Base-by-base conservation (phyloP, 1,284 basidiomycete species). In the Inonotus hispidus region DNA sequence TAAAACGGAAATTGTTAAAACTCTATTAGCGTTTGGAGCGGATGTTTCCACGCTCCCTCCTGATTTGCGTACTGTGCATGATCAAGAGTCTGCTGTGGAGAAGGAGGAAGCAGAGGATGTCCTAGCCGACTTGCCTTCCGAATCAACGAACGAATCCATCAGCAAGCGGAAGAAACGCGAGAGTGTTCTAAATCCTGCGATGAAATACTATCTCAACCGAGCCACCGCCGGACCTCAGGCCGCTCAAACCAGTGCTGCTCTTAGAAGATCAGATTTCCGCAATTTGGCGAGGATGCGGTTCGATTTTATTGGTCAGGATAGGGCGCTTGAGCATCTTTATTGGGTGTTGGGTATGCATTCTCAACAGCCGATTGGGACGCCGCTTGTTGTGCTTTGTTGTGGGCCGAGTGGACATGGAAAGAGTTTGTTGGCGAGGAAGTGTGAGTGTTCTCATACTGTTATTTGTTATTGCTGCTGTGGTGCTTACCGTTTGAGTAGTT, bases 391-490 rank as follows among this genome's bases (percentile, higher is more conserved):
- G 27, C 73, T 90, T 60, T 71, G 90, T 32, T 90, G 87, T 70
- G 88, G 88, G 50, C 90, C 89, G 1, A 90, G 88, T 68, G 90
- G 90, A 45, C 89, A 91, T 66, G 90, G 90, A 37, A 92, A 92
- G 74, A 92, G 88, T 71, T 71, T 91, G 39, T 73, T 92, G 6
- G 90, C 89, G 35, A 81, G 87, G 41, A 87, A 88, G 74, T 90
- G 90, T 91, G 69, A 64, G 85, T 76, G n/a, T n/a, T n/a, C n/a
- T n/a, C n/a, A n/a, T n/a, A n/a, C n/a, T n/a, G 21, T 62, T 37
- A 35, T 8, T 41, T 19, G 8, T 2, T 25, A n/a, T 13, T 37
- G 45, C 19, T 43, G 19, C 14, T 21, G 2, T 56, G 38, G 21
- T 21, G 10, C 37, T 50, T 23, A 19, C 13, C 23, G 1, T 19